Evolutionary conservation across 2,329 filamentous ascomycete genomes (phyloP), one percentile per base, ranked within the genome.

Genomic region (Pseudocercospora cruenta): DNA sequence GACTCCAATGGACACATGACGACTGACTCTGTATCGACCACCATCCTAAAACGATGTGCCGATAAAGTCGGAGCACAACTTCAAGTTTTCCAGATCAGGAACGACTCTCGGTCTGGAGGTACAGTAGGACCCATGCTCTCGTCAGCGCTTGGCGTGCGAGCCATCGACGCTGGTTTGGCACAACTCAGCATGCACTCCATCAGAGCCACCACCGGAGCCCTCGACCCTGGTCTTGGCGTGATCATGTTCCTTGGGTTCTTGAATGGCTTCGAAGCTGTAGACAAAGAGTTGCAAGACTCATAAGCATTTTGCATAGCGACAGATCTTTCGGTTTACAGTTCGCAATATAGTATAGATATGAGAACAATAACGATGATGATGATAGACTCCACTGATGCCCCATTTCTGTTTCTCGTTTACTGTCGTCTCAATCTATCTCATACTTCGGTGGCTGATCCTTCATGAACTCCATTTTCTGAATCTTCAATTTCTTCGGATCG

Each of bases 1-100:
- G 94, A 98, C 79, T 88, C 89, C 60, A 97, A 97, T 75, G 95
- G 93, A 4, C 93, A 98, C 81, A 97, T 97, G 92, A 97, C 94
- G 3, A 97, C 94, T 2, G 94, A 98, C 76, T 88, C 90, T 63
- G 88, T 97, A 19, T 95, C 91, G 10, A 91, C 92, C 3, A 89
- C 93, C 4, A 87, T 98, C 67, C 82, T 98, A 39, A 87, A 90
- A 71, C 87, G 91, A 26, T 87, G 96, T 45, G 94, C 93, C 7
- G 89, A 93, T 71, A 88, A 91, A 66, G 86, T 84, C 67, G 92
- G 84, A 59, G 88, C 87, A 64, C 87, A 85, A 57, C 84, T 96
- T 62, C 95, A 98, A 80, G 83, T 91, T 5, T 98, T 98, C 85
- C 93, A 96, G 84, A 98, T 98, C 77, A 84, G 95, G 64, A 99